Base-by-base conservation (phyloP, 2,329 filamentous ascomycete species). In the Pseudocercospora eumusae region DNA sequence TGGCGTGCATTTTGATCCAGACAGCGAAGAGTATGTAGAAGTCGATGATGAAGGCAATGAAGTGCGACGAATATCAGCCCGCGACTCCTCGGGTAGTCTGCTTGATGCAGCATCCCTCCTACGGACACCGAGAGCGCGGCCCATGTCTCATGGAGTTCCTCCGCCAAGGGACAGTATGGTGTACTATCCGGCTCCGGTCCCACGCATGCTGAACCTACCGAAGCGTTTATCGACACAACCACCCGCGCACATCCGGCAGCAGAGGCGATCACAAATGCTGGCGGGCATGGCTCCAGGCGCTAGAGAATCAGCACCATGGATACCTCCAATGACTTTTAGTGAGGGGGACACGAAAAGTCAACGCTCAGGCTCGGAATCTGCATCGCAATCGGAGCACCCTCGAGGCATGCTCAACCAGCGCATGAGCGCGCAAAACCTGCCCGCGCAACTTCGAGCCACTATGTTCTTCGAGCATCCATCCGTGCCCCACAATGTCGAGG, bases 181-280 rank as follows among this genome's bases (percentile, higher is more conserved):
- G 9, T 98, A 89, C 77, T 99, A 99, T 75, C 95, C 95, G 13
- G 95, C 95, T 2, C 93, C 92, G 0, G 95, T 99, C 2, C 95
- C 95, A 2, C 88, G 90, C 65, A 93, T 96, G 88, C 83, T 99
- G 61, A 98, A 96, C 70, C 80, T 99, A 11, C 95, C 95, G 0
- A 92, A 92, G 49, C 90, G 92, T 70, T 79, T 98, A 56, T 96
- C 93, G 0, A 90, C 88, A 70, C 83, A 87, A 57, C 86, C 89
- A 8, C 84, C 88, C 57, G 78, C 84, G 2, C 78, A 82, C 9
- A 82, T 87, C 4, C 83, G 87, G 59, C 88, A 92, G 60, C 84
- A 87, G 68, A 85, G 91, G 58, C 86, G 89, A 21, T 90, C 91
- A 0, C 88, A 95, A 69, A 79, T 93, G 6, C 76, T 96, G 49